Base-by-base conservation (phyloP, 768 basidiomycete species). In the Erythrobasidium yunnanense region DNA sequence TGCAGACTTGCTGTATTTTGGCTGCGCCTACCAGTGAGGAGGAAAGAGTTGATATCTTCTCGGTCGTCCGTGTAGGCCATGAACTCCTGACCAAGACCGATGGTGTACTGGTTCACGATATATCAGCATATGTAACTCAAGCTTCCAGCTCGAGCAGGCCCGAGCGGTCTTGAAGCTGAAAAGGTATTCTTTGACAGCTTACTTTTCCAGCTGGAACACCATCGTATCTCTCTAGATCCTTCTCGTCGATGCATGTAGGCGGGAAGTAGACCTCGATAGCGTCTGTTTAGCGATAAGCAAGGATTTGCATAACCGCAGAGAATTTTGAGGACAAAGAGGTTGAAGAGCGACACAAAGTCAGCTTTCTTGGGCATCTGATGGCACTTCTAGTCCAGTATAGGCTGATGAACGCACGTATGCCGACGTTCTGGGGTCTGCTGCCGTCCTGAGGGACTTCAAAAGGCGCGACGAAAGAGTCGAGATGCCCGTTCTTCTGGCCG, bases 61-160 rank as follows among this genome's bases (percentile, higher is more conserved):
- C 89, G 85, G 82, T 99, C 95, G 76, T 96, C 92, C 66, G 87
- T 87, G 83, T 89, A 97, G 33, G 93, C 90, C 95, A 99, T 99
- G 81, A 85, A 90, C 76, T 92, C 85, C 77, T 93, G 90, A 65
- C 92, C 95, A 38, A 99, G 85, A 75, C 95, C 95, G 76, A 97
- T 95, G 70, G 95, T 99, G 81, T 99, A 97, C 69, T 68, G 38
- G 17, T n/a, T 6, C 6, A 32, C 18, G 54, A 13, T 15, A 45
- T n/a, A 49, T n/a, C n/a, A n/a, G n/a, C n/a, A n/a, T n/a, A n/a
- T n/a, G n/a, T n/a, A n/a, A n/a, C n/a, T n/a, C n/a, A n/a, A 42
- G 8, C 58, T 57, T 51, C 13, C 13, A 57, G 30, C 34, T 34
- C 20, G 17, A 23, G 32, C 35, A 34, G 33, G 27, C 23, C n/a